Evolutionary conservation across 1,284 basidiomycete species (phyloP).

Genomic region (Phenoliferia sp.): DNA sequence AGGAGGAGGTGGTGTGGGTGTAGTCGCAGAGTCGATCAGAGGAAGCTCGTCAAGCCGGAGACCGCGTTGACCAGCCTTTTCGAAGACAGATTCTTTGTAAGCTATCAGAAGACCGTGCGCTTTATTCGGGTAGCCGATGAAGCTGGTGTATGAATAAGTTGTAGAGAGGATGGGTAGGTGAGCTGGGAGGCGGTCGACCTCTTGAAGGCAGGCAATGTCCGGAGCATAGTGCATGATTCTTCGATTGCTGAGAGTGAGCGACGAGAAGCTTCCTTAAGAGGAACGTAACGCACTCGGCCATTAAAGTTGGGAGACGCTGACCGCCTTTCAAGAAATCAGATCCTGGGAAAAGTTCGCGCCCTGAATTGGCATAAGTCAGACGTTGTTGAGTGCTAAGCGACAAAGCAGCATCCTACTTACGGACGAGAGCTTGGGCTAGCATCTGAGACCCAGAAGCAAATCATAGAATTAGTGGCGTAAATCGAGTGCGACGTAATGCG

Average conservation of each 20-base stretch:
- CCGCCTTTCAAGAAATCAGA: conserved; percentile 41
- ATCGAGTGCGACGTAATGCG: neutral
- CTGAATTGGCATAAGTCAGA: neutral
- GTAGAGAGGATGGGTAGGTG: conserved; percentile 33
- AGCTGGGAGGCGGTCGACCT: conserved; percentile 42
- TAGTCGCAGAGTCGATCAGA: conserved; percentile 2
- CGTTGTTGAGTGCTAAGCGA: neutral
- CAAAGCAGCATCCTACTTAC: conserved; percentile 1
- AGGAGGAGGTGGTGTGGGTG: neutral
- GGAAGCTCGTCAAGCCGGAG: conserved; percentile 29
- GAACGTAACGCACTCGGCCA: conserved; percentile 36
- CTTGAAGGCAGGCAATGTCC: conserved; percentile 45
- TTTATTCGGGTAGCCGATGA: conserved; percentile 34
- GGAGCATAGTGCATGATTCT: conserved; percentile 39
- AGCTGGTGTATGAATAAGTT: conserved; percentile 23
- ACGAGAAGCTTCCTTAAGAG: neutral
- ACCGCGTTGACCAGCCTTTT: conserved; percentile 23
- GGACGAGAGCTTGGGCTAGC: conserved; percentile 44
- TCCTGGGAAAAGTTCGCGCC: conserved; percentile 45
- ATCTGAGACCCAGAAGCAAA: conserved; percentile 27
- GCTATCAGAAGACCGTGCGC: conserved; percentile 35
- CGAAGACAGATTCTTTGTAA: conserved; percentile 15
- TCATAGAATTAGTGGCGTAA: neutral
- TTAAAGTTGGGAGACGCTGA: conserved; percentile 21
- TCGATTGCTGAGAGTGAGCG: neutral